Conservation (phyloP, 2,329 filamentous ascomycete species). For the Biscogniauxia sp. region DNA sequence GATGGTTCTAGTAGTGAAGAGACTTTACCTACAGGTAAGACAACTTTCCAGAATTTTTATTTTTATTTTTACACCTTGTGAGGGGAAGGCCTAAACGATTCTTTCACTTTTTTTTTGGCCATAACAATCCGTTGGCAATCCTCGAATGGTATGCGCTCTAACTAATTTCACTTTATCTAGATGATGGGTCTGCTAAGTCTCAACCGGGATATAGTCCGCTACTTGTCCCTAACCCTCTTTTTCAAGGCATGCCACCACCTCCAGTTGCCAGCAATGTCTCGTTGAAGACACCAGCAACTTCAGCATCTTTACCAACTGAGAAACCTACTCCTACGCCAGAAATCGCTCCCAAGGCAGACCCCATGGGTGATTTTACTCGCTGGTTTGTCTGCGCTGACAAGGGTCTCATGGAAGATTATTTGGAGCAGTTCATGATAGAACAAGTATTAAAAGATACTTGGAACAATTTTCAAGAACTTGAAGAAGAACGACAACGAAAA, state of each 20-base stretch:
- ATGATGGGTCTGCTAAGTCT: background rate
- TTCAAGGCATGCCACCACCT: background rate
- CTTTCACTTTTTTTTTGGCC: background rate
- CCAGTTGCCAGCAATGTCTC: background rate
- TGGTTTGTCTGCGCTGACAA: slow-evolving; percentile 56
- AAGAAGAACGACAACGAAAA: slow-evolving; percentile 39
- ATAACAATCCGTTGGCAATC: background rate
- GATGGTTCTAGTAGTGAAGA: background rate
- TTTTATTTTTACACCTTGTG: background rate
- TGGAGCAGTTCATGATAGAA: slow-evolving; percentile 45
- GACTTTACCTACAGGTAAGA: background rate
- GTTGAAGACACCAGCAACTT: background rate
- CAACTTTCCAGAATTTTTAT: background rate
- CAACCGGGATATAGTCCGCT: background rate
- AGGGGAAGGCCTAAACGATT: background rate
- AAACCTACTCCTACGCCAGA: slow-evolving; percentile 4
- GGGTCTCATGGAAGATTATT: slow-evolving; percentile 49
- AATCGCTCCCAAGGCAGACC: slow-evolving; percentile 33
- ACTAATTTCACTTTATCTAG: background rate
- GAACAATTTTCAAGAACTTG: slow-evolving; percentile 38
- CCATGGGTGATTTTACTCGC: slow-evolving; percentile 47
- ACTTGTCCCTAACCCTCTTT: background rate
- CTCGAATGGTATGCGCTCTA: background rate
- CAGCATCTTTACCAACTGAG: background rate
- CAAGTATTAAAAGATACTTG: slow-evolving; percentile 44